Evolutionary conservation across 805 yeast genomes (phyloP).

Genomic region (Myxozyma neotropica): DNA sequence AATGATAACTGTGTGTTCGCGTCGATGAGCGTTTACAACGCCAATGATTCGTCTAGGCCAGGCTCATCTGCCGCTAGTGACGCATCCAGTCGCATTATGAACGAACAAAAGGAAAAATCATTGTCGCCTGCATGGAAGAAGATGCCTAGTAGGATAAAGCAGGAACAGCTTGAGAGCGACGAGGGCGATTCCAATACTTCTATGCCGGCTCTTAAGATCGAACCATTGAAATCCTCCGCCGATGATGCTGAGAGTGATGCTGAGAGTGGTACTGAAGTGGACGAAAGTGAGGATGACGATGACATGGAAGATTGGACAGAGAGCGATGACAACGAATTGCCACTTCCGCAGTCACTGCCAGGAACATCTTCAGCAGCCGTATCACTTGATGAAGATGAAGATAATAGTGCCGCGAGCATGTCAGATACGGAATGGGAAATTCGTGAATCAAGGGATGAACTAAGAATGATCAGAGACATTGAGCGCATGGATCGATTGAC

Average conservation of each 20-base stretch:
- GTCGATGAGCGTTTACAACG: too few relatives aligned
- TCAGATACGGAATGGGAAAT: conserved; percentile 14
- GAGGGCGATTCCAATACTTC: too few relatives aligned
- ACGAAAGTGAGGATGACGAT: neutral
- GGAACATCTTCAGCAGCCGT: neutral
- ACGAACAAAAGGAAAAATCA: too few relatives aligned
- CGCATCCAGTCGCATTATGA: too few relatives aligned
- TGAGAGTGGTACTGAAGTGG: neutral
- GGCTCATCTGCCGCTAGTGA: too few relatives aligned
- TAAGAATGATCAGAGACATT: neutral
- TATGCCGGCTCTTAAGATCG: too few relatives aligned
- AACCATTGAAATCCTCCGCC: neutral
- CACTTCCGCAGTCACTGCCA: neutral
- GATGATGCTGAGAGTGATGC: neutral
- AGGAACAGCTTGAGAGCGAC: too few relatives aligned
- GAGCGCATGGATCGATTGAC: neutral
- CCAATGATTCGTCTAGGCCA: too few relatives aligned
- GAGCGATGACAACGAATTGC: neutral
- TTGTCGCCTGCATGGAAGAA: too few relatives aligned
- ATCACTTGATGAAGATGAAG: neutral
- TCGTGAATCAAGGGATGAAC: conserved; percentile 4
- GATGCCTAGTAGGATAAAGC: too few relatives aligned
- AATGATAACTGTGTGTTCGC: too few relatives aligned
- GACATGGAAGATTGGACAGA: neutral
- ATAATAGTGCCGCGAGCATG: neutral